These are phyloP conservation scores for Beta macrorhiza DNA, from an alignment of 179 eudicot species.

Conservation along the genomic window DNA sequence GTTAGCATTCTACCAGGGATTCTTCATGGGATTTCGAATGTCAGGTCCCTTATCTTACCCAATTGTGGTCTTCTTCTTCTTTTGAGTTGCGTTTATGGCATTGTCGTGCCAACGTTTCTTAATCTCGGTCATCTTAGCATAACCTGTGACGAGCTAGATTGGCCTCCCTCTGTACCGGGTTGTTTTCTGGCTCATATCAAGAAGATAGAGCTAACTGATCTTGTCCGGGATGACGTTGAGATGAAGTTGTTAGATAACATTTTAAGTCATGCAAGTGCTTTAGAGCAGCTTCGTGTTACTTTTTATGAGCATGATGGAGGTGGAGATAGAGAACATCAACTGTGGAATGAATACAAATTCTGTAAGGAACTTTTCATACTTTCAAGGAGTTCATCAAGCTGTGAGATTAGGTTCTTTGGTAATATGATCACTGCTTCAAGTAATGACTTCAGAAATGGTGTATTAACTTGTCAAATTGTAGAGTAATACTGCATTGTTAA, in stretches of 20 bases:
- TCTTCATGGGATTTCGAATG: no score
- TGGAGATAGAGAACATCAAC: no score
- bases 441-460: background rate
- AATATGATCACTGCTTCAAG: background rate
- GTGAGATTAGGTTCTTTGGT: background rate
- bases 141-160: no score
- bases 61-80: no score
- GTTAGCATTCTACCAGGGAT: no score
- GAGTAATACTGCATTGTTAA: no score
- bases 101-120: no score
- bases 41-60: no score
- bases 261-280: background rate
- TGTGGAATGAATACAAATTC: background rate
- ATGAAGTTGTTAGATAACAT: background rate
- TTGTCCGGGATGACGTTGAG: background rate
- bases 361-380: background rate
- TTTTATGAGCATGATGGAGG: background rate
- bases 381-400: background rate
- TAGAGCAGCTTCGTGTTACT: background rate
- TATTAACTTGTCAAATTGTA: no score
- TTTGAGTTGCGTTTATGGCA: no score
- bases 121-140: no score
- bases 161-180: background rate
- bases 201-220: background rate
- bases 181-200: background rate